Base-by-base conservation (phyloP, 139 green algal species). In the Coelastrella sp. region DNA sequence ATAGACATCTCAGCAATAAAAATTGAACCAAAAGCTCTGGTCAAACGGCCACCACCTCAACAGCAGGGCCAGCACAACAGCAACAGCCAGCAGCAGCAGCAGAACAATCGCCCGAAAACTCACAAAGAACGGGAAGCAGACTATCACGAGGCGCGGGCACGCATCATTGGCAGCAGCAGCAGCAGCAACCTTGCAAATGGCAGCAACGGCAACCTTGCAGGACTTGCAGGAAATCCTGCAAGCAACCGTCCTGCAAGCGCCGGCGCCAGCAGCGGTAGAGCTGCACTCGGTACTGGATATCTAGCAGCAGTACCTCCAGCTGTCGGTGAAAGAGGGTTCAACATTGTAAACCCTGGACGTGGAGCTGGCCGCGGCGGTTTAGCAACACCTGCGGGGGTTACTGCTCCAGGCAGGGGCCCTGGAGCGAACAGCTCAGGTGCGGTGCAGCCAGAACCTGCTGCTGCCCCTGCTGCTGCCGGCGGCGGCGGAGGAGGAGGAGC, bases 1-100 rank as follows among this genome's bases (percentile, higher is more conserved):
- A 68, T 87, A 7, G 82, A 87, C 65, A 65, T 87, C 27, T n/a
- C 24, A 15, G 58, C 84, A 49, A 88, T 88, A 66, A 88, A 88
- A 57, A 80, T 88, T 7, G 84, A 80, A 73, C 84, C 84, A 8
- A 88, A 88, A n/a, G 68, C 66, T 5, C 68, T 88, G 6, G 66
- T 88, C 20, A 66, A 57, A 19, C 84, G 84, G 49, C 84, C 84
- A 7, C 68, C 84, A n/a, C n/a, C 78, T 14, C 15, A 25, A 8
- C 56, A 68, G 56, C 78, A 78, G 12, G 25, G 63, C 17, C 68
- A 76, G 63, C 11, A 56, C 12, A n/a, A 88, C 66, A 57, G 57
- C 7, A 80, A 14, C 20, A 73, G 22, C 35, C 76, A 65, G 14
- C 49, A 66, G 14, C 76, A 83, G 49, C 76, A 81, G 25, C 24